phyloP scores from a whole-genome alignment of 805 yeast genomes.

The Yarrowia hollandica region DNA sequence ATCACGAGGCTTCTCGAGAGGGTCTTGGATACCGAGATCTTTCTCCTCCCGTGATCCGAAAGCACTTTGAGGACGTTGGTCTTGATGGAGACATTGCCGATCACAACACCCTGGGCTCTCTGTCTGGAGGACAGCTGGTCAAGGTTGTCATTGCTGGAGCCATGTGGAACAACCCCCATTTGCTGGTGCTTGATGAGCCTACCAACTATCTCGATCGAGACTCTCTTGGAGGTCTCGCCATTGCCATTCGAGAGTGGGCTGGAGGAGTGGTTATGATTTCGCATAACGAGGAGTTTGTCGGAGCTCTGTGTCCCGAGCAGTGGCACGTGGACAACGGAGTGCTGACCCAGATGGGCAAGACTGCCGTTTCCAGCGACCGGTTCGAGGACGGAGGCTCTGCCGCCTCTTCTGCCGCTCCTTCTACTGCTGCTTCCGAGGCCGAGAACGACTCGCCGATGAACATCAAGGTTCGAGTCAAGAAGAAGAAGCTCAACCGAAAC shows the following conservation, averaged over 20 bases:
- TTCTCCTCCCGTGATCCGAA: conserved; percentile 85
- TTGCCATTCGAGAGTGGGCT: conserved; percentile 96
- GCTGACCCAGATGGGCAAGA: conserved; percentile 79
- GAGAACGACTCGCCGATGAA: conserved; percentile 83
- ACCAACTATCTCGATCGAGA: conserved; percentile 98
- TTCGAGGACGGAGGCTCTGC: conserved; percentile 60
- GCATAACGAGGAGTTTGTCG: conserved; percentile 94
- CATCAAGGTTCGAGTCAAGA: conserved; percentile 86
- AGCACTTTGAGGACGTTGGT: conserved; percentile 97
- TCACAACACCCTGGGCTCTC: conserved; percentile 94
- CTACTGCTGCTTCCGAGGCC: conserved; percentile 49
- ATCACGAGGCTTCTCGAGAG: conserved; percentile 98
- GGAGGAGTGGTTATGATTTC: conserved; percentile 99
- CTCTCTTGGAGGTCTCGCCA: conserved; percentile 94
- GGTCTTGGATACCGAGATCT: conserved; percentile 98
- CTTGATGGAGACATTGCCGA: conserved; percentile 97
- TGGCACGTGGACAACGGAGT: conserved; percentile 95
- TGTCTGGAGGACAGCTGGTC: conserved; percentile 97
- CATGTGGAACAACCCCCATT: conserved; percentile 99
- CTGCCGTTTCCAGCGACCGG: conserved; percentile 69
- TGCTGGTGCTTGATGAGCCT: conserved; percentile 95
- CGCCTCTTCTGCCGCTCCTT: conserved; percentile 52
- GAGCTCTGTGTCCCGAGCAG: conserved; percentile 97
- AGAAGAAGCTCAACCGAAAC: conserved; percentile 97
- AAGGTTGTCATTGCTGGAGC: conserved; percentile 99